phyloP scores from a whole-genome alignment of 306 rosid genomes.

The Carpinus viminea region DNA sequence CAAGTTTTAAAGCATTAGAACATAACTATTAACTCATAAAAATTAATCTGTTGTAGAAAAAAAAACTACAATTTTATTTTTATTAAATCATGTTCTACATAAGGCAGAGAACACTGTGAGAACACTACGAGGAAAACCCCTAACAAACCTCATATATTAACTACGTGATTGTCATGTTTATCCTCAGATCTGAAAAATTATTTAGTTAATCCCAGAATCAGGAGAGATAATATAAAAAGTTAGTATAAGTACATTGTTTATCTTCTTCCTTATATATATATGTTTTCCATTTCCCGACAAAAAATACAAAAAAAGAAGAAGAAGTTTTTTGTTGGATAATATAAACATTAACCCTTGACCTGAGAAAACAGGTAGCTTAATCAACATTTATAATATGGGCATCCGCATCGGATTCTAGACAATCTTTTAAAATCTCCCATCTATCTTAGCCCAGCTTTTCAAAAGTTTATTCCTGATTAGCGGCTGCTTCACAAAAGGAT shows the following conservation, averaged over 20 bases:
- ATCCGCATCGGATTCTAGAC: slow-evolving; percentile 1
- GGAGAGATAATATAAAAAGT: neutral
- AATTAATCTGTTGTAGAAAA: no score
- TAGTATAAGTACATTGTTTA: neutral
- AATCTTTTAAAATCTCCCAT: neutral
- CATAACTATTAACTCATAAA: no score
- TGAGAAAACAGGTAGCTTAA: neutral
- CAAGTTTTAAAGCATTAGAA: no score
- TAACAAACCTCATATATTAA: no score
- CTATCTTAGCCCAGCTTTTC: neutral
- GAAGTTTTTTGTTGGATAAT: no score
- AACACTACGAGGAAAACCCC: no score
- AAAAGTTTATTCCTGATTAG: neutral
- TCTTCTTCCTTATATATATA: neutral
- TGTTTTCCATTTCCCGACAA: no score
- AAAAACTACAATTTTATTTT: no score
- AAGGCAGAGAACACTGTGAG: no score
- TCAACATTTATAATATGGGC: neutral
- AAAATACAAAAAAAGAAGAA: neutral
- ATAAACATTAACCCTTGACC: neutral
- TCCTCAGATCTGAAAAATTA: neutral
- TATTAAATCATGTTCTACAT: no score
- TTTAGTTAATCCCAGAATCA: neutral
- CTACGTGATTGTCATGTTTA: slow-evolving; percentile 2
- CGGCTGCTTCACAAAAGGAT: neutral